Percentiles rank a stretch among this genome's conserved stretches.
Evolutionary conservation across 257 asterid species (phyloP).

Genomic region (Eucommia ulmoides): DNA sequence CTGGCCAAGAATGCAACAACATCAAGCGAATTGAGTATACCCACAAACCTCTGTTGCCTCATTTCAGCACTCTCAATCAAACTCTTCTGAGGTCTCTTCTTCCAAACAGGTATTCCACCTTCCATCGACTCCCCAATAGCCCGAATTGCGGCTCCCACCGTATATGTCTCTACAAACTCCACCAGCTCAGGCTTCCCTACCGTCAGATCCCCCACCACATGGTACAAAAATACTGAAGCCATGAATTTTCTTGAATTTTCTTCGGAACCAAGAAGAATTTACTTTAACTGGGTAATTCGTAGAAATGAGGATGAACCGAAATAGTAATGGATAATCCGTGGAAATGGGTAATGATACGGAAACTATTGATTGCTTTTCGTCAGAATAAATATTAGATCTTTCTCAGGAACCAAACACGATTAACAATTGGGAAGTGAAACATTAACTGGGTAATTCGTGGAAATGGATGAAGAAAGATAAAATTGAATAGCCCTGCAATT

Average conservation of each 20-base stretch:
- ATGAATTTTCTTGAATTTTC: slow-evolving; percentile 15
- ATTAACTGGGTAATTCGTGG: not conserved
- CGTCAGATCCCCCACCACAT: slow-evolving; percentile 97
- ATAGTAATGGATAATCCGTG: not conserved
- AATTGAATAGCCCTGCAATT: not conserved
- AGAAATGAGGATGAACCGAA: not conserved
- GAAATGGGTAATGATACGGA: not conserved
- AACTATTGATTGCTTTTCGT: not conserved
- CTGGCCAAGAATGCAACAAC: slow-evolving; percentile 75
- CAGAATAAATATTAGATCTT: too few species aligned
- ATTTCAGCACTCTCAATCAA: slow-evolving; percentile 53
- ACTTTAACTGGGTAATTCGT: not conserved
- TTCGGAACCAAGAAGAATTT: not conserved
- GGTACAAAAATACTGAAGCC: slow-evolving; percentile 88
- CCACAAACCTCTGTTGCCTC: slow-evolving; percentile 82
- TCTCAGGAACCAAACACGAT: not conserved
- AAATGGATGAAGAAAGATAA: not conserved
- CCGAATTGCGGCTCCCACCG: slow-evolving; percentile 73
- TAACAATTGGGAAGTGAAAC: not conserved
- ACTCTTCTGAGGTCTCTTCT: slow-evolving; percentile 48
- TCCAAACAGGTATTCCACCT: slow-evolving; percentile 90
- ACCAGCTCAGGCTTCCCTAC: slow-evolving; percentile 94
- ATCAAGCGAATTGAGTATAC: slow-evolving; percentile 76
- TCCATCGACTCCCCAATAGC: slow-evolving; percentile 80
- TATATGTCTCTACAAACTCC: slow-evolving; percentile 74